Base-by-base conservation (phyloP, 164 flowering plant genomes). In the Umbellularia californica region DNA sequence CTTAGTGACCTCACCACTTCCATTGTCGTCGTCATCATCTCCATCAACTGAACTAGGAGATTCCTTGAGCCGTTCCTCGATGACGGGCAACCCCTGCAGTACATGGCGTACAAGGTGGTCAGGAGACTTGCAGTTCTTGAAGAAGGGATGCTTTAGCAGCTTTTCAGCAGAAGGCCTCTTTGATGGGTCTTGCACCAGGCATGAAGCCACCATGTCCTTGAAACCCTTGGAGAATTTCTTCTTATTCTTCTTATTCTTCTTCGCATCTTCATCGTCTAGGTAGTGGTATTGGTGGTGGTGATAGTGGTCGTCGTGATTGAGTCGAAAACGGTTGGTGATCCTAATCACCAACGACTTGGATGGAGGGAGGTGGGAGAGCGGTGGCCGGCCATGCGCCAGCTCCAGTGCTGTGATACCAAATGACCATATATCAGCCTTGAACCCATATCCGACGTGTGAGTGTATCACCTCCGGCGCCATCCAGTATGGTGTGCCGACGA, bases 401-500 rank as follows among this genome's bases (percentile, higher is more conserved):
- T 94, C 98, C 9, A 94, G 63, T 0, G 98, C 97, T 0, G 98
- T 92, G 50, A 92, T 90, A 2, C 97, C 97, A 50, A 94, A 88
- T 0, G 98, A 92, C 98, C 98, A 94, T 0, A 94, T 89, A 76
- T 94, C 97, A 14, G 98, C 97, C 82, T 91, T 91, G 79, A 81
- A 84, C 24, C 92, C 83, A 58, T 92, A 94, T 14, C 94, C 98
- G 2, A 73, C 78, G 33, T 85, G 93, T 0, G 97, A 90, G 74
- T 89, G 92, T 9, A 92, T 88, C 27, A 92, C 98, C 81, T 94
- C 97, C 0, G 97, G 98, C 1, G 97, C 97, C 95, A 91, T 90
- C 96, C 96, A 89, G 58, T 90, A 90, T 5, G 92, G 94, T 4
- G 96, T 89, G 1, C 94, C 94, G 0, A 93, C 82, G 11, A 90